These are phyloP conservation scores for Penicillium crystallinum DNA, from an alignment of 495 filamentous ascomycete species.

Conservation along the genomic window DNA sequence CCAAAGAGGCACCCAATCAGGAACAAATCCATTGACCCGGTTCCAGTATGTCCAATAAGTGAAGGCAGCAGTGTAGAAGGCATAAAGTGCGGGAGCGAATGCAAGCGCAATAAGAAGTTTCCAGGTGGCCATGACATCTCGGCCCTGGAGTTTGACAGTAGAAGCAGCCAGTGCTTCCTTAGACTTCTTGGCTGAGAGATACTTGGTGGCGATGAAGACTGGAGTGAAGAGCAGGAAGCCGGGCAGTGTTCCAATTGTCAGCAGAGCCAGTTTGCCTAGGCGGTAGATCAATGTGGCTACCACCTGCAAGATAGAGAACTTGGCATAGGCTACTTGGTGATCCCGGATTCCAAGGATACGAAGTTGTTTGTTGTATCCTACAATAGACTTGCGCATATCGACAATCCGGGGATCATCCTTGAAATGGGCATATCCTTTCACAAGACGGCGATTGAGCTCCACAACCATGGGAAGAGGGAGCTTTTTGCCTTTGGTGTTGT, in stretches of 20 bases:
- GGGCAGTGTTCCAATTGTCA: conserved; percentile 79
- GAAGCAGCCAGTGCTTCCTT: conserved; percentile 86
- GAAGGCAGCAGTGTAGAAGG: conserved; percentile 67
- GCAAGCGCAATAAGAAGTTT: conserved; percentile 90
- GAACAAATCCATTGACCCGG: conserved; percentile 71
- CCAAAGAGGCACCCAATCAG: conserved; percentile 76
- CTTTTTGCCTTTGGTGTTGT: conserved; percentile 92
- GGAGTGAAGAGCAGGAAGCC: conserved; percentile 84
- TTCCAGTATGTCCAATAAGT: conserved; percentile 76
- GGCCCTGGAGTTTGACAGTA: conserved; percentile 87
- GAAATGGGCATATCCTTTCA: conserved; percentile 87
- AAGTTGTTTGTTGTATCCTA: conserved; percentile 83
- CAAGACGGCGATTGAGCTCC: conserved; percentile 89
- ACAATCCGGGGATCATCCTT: conserved; percentile 86
- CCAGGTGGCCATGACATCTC: conserved; percentile 97
- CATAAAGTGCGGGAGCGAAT: conserved; percentile 82
- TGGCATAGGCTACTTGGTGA: conserved; percentile 93
- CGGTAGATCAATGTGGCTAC: conserved; percentile 76
- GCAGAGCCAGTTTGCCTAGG: conserved; percentile 63
- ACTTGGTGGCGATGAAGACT: conserved; percentile 83
- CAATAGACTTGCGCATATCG: conserved; percentile 69
- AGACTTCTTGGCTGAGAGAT: conserved; percentile 87
- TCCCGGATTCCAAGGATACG: conserved; percentile 82
- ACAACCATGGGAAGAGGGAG: conserved; percentile 90
- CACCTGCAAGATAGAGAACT: conserved; percentile 69